Evolutionary conservation across 2,329 filamentous ascomycete species (phyloP).

Genomic region (Curvularia hawaiiensis): DNA sequence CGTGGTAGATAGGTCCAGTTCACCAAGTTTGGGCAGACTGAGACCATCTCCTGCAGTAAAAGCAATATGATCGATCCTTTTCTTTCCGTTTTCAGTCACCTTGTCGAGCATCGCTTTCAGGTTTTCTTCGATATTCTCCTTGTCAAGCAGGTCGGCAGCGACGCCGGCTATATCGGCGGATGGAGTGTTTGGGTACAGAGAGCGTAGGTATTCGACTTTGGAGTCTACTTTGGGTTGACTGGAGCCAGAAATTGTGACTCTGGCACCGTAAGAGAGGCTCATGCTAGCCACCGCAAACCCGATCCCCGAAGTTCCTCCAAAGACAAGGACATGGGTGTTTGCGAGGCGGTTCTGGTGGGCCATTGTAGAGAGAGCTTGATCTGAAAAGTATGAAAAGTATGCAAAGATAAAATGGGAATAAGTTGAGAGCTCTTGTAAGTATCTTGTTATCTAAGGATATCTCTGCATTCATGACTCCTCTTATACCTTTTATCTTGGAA

Average conservation of each 20-base stretch:
- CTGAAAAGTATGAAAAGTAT: too few species aligned
- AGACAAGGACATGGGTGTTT: slow-evolving; percentile 59
- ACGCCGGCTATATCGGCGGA: slow-evolving; percentile 29
- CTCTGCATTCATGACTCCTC: not conserved
- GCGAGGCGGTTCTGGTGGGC: slow-evolving; percentile 55
- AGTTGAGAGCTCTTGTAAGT: not conserved
- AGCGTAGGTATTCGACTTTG: slow-evolving; percentile 55
- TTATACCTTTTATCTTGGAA: not conserved
- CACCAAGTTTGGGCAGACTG: slow-evolving; percentile 26
- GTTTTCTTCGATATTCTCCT: slow-evolving; percentile 34
- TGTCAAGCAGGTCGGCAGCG: slow-evolving; percentile 36
- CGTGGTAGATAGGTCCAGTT: slow-evolving; percentile 32
- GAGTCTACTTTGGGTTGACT: slow-evolving; percentile 56
- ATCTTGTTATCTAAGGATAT: not conserved
- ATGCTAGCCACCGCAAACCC: slow-evolving; percentile 66
- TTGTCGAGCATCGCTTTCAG: slow-evolving; percentile 36
- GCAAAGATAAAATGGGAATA: not conserved
- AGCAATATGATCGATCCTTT: slow-evolving; percentile 42
- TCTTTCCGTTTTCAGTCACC: slow-evolving; percentile 29
- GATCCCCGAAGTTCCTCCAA: slow-evolving; percentile 70
- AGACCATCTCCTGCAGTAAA: slow-evolving; percentile 38
- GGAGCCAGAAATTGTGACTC: slow-evolving; percentile 65
- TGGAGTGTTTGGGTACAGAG: slow-evolving; percentile 44
- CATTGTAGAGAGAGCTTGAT: slow-evolving; percentile 20
- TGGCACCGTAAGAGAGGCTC: slow-evolving; percentile 59